phyloP scores from a whole-genome alignment of 768 basidiomycete genomes.

The Rhizopogon salebrosus region DNA sequence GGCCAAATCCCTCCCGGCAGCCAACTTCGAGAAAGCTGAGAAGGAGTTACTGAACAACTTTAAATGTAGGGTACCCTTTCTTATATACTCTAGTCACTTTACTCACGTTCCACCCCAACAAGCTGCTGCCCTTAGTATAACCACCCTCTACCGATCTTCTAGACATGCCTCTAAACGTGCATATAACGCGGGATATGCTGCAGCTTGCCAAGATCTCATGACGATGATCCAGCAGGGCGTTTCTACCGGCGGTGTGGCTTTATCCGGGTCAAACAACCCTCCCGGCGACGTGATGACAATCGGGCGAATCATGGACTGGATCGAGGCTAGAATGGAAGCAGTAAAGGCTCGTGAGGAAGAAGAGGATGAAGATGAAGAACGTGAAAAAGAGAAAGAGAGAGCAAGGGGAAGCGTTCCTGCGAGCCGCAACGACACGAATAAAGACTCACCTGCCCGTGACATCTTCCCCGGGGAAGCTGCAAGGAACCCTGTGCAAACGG shows the following conservation, averaged over 20 bases:
- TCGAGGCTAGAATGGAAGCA: slow-evolving; percentile 76
- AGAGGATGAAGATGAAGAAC: slow-evolving; percentile 77
- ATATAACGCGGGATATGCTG: slow-evolving; percentile 75
- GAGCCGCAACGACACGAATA: slow-evolving; percentile 14
- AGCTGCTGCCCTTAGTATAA: slow-evolving; percentile 84
- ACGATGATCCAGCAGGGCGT: slow-evolving; percentile 82
- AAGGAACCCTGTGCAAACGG: slow-evolving; percentile 14
- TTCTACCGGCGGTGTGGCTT: slow-evolving; percentile 48
- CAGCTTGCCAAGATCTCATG: slow-evolving; percentile 77
- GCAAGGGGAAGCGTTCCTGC: slow-evolving; percentile 20
- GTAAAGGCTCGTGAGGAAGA: slow-evolving; percentile 72
- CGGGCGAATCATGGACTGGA: slow-evolving; percentile 80
- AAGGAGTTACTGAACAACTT: slow-evolving; percentile 79
- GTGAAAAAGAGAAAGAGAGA: slow-evolving; percentile 49
- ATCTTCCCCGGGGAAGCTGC: slow-evolving; percentile 12
- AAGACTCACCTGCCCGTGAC: slow-evolving; percentile 11
- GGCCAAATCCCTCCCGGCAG: slow-evolving; percentile 65
- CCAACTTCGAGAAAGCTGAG: slow-evolving; percentile 71
- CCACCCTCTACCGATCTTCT: slow-evolving; percentile 79
- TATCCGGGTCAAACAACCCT: slow-evolving; percentile 35
- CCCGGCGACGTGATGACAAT: slow-evolving; percentile 64
- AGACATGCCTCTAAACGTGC: slow-evolving; percentile 71
- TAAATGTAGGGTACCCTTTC: slow-evolving; percentile 45
- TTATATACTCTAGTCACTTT: slow-evolving; percentile 1
- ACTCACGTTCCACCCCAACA: slow-evolving; percentile 15